Base-by-base conservation (phyloP, 768 basidiomycete species). In the Mycena vulgaris region DNA sequence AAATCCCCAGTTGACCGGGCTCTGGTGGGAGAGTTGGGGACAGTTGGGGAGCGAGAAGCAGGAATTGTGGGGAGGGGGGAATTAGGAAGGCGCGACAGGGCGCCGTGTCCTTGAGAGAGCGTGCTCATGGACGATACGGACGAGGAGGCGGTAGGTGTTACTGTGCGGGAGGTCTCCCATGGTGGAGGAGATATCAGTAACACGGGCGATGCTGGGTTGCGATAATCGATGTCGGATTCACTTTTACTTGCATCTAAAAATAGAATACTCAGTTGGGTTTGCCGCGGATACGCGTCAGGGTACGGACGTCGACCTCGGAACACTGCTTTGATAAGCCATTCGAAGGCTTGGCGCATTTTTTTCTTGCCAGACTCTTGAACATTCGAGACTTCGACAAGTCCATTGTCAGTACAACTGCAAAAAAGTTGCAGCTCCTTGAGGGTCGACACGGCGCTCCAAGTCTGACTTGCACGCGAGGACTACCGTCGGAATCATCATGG, bases 391-490 rank as follows among this genome's bases (percentile, higher is more conserved):
- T 94, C 92, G 14, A 96, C 90, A 31, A 98, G 80, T 11, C 95
- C 94, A 10, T 92, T 89, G 73, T 94, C 92, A n/a, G 78, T 92
- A 92, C 37, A 83, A 81, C 37, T 86, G 81, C 47, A 93, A 83
- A 47, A 91, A 78, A 23, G 83, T 74, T 5, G 89, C 90, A 53
- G 72, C 72, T 35, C 80, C 80, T 61, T 84, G 80, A 13, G 92
- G 89, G 71, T 92, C 86, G n/a, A 95, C 84, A 45, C 82, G 83
- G 42, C 82, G 83, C 23, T 85, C 84, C 23, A 92, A 82, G 76
- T 97, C 94, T 7, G 92, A 91, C 79, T 98, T 98, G 83, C 96
- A 95, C 5, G 94, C 95, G 17, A 98, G 84, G 16, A 95, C 93
- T 51, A 97, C 86, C 28, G 88, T 82, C 11, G 93, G 88, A 40